Conservation (phyloP, 139 green algal species). For the Diplosphaera chodatii region DNA sequence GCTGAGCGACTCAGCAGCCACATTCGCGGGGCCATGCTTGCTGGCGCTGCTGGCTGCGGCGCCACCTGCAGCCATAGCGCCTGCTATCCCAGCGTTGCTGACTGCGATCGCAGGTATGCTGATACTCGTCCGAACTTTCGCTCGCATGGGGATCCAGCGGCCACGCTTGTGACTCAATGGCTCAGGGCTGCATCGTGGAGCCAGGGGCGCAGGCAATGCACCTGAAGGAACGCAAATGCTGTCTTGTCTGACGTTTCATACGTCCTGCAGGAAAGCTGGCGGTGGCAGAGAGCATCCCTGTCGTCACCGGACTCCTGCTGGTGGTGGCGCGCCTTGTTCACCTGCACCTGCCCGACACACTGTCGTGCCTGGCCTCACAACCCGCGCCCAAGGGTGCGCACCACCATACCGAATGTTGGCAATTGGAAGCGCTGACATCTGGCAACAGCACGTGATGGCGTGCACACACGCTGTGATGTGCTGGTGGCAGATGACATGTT, state of each 20-base stretch:
- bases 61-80: constrained; percentile 7
- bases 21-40: constrained; percentile 21
- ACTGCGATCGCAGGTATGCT: not conserved
- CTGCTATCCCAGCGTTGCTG: constrained; percentile 26
- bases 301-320: constrained; percentile 40
- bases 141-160: too few relatives aligned
- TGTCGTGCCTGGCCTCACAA: constrained; percentile 34
- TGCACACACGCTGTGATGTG: too few relatives aligned
- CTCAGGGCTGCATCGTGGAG: too few relatives aligned
- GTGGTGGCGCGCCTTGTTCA: constrained; percentile 42
- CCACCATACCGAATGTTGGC: too few relatives aligned
- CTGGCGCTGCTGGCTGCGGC: constrained; percentile 29
- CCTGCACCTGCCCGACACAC: constrained; percentile 20
- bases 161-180: too few relatives aligned
- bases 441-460: too few relatives aligned
- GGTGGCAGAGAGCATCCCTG: constrained; percentile 18
- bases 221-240: too few relatives aligned
- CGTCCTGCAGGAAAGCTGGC: constrained; percentile 31
- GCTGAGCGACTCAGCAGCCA: constrained; percentile 29
- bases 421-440: too few relatives aligned
- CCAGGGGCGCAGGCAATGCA: too few relatives aligned
- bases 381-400: constrained; percentile 7
- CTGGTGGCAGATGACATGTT: too few relatives aligned
- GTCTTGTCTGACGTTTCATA: too few relatives aligned
- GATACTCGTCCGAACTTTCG: too few relatives aligned